Evolutionary conservation across 73 alveolate species (phyloP), one percentile per base, ranked within the genome.

Genomic region (Loxodes magnus): DNA sequence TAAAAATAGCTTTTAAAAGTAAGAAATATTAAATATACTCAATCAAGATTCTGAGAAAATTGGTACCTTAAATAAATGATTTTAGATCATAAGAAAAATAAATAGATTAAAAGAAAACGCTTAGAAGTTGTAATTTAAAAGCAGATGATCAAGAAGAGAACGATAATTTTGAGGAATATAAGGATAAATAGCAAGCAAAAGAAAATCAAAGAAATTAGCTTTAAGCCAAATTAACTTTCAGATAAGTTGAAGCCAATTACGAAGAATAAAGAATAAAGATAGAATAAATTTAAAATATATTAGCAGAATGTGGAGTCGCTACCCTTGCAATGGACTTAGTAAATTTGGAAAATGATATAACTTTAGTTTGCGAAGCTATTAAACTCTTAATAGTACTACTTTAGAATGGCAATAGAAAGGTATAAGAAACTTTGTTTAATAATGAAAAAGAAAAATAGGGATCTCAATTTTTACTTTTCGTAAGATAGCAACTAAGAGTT

Each of bases 1-100:
- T n/a, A n/a, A n/a, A n/a, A n/a, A n/a, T n/a, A n/a, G 59, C 26
- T 12, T 46, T 46, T 46, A 21, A 17, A n/a, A 46, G 17, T 14
- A 17, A 17, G 9, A 19, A 24, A 10, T 24, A 46, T 17, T 25
- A 46, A 46, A 46, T 46, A 5, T 46, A 46, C 17, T 24, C 27
- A 0, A 1, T 46, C 2, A 46, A 41, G 28, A 46, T 46, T 46
- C 27, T 46, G 7, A 46, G 26, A 24, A 46, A 10, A 10, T 46
- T 46, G 17, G 27, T 46, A 10, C 59, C 59, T 1, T 20, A 25
- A 10, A 12, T 9, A n/a, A n/a, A n/a, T n/a, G n/a, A n/a, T n/a
- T n/a, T n/a, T n/a, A n/a, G n/a, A n/a, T n/a, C n/a, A n/a, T n/a
- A n/a, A n/a, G n/a, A n/a, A n/a, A n/a, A n/a, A n/a, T n/a, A n/a